phyloP scores from a whole-genome alignment of 192 early-diverging fungal genomes.

The Coemansia sp. region DNA sequence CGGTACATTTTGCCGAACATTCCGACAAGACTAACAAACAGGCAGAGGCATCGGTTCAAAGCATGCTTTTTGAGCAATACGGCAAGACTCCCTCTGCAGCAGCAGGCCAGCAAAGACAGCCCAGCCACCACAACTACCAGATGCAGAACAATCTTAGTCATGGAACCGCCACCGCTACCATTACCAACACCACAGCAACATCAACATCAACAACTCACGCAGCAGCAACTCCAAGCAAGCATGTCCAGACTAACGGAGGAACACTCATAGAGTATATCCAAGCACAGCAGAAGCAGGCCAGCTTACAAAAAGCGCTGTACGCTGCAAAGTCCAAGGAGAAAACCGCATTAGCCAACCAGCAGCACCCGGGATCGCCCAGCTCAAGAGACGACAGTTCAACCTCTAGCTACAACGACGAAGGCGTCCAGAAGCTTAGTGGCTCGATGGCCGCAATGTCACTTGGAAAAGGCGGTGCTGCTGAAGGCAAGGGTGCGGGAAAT shows the following conservation, averaged over 20 bases:
- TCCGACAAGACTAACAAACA: background rate
- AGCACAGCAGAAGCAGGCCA: background rate
- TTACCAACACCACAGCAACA: background rate
- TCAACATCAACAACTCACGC: background rate
- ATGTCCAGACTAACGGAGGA: background rate
- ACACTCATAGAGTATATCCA: slow-evolving; percentile 3
- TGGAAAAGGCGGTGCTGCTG: background rate
- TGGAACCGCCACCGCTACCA: background rate
- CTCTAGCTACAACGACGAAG: slow-evolving; percentile 38
- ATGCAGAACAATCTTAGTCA: background rate
- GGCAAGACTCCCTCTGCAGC: background rate
- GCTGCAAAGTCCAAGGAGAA: background rate
- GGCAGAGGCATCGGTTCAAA: slow-evolving; percentile 1
- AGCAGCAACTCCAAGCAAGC: background rate
- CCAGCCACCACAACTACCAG: background rate
- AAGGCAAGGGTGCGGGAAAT: background rate
- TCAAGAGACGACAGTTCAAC: slow-evolving; percentile 26
- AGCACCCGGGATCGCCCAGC: slow-evolving; percentile 17
- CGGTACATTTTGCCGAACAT: slow-evolving; percentile 7
- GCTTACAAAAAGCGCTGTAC: background rate
- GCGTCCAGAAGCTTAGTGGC: slow-evolving; percentile 22
- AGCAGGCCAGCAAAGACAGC: background rate
- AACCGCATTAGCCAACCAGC: background rate
- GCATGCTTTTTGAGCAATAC: slow-evolving; percentile 5
- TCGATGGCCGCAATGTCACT: slow-evolving; percentile 42